Evolutionary conservation across 352 stramenopile genomes (phyloP).

Genomic region (Pythium aquatile): DNA sequence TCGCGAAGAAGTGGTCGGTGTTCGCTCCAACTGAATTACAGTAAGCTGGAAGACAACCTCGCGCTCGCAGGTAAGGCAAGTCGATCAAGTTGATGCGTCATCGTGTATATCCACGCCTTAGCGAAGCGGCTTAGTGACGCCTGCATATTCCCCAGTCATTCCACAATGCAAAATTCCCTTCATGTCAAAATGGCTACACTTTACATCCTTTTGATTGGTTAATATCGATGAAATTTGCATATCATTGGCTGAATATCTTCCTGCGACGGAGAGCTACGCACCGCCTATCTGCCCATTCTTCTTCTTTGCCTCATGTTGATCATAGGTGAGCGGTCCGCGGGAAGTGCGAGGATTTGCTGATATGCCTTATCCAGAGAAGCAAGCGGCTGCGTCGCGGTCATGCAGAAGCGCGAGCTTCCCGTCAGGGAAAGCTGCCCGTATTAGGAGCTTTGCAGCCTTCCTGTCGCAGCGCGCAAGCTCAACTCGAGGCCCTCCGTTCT

Average conservation of each 20-base stretch:
- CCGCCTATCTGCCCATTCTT: too few relatives aligned
- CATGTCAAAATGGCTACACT: neutral
- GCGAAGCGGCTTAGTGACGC: neutral
- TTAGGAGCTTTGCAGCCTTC: too few relatives aligned
- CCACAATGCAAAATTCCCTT: neutral
- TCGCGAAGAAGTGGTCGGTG: conserved; percentile 8
- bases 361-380: neutral
- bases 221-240: neutral
- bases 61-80: neutral
- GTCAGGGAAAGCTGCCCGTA: too few relatives aligned
- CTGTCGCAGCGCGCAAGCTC: too few relatives aligned
- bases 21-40: neutral
- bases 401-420: neutral
- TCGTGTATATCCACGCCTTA: neutral
- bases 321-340: neutral
- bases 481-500: neutral
- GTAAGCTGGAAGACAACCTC: neutral
- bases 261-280: neutral
- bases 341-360: neutral
- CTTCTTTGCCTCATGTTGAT: neutral
- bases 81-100: neutral
- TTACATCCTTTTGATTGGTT: neutral
- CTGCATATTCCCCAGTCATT: neutral
- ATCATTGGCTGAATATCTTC: neutral
- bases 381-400: neutral